These are phyloP conservation scores for Penicillium bovifimosum DNA, from an alignment of 495 filamentous ascomycete species.

Conservation along the genomic window DNA sequence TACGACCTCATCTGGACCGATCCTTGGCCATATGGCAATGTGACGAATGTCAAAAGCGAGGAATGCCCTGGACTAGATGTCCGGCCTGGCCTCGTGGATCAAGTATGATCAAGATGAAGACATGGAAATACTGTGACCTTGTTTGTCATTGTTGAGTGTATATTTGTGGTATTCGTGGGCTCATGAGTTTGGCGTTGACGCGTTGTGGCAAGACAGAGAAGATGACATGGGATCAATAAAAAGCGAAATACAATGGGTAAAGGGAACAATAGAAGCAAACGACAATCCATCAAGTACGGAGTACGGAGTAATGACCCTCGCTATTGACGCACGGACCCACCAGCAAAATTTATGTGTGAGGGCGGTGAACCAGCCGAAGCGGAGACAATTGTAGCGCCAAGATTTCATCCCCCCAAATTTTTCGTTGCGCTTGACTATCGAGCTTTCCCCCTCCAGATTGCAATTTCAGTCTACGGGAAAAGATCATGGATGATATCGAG, in stretches of 20 bases:
- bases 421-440: constrained; percentile 21
- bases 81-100: constrained; percentile 9
- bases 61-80: constrained; percentile 40
- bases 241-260: background rate
- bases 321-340: constrained; percentile 13
- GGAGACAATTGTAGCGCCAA: constrained; percentile 34
- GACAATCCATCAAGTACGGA: background rate
- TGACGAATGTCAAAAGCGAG: constrained; percentile 35
- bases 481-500: constrained; percentile 44
- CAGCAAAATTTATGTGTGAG: constrained; percentile 16
- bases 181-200: too few relatives aligned
- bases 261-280: background rate
- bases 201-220: background rate
- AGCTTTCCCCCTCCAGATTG: constrained; percentile 10
- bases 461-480: constrained; percentile 11
- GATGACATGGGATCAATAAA: background rate
- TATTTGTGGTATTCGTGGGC: background rate
- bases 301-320: constrained; percentile 2
- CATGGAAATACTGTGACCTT: background rate
- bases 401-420: constrained; percentile 41
- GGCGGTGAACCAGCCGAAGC: constrained; percentile 35
- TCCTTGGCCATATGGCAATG: constrained; percentile 33
- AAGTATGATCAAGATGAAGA: constrained; percentile 7
- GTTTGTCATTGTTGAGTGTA: background rate
- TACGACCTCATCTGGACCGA: constrained; percentile 49